Conservation (phyloP, 306 rosid species). For the Casuarina glauca region DNA sequence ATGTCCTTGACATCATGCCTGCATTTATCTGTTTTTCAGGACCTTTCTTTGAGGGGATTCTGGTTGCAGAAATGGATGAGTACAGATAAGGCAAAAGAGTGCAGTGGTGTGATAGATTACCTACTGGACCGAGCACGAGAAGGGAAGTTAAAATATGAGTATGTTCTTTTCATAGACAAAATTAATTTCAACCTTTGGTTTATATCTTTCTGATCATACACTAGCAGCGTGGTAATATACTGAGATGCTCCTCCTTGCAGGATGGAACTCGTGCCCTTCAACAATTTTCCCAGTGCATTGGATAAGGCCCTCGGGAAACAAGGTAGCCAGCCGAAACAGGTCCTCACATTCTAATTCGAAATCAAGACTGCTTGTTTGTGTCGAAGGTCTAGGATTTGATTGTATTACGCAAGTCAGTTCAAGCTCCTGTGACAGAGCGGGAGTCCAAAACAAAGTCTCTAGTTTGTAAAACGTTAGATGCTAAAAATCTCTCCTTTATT, state of each 20-base stretch:
- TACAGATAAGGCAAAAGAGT: constrained; percentile 62
- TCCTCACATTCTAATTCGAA: constrained; percentile 59
- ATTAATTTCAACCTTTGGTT: neutral
- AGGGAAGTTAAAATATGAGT: constrained; percentile 80
- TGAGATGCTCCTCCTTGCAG: constrained; percentile 38
- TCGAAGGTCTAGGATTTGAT: neutral
- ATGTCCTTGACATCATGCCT: constrained; percentile 11
- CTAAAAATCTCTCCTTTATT: too few relatives aligned
- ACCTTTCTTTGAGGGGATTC: constrained; percentile 86
- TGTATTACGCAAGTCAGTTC: neutral
- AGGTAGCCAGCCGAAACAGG: constrained; percentile 97
- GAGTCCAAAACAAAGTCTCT: neutral
- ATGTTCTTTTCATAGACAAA: constrained; percentile 21
- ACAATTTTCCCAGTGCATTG: constrained; percentile 62
- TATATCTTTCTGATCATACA: neutral
- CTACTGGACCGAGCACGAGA: constrained; percentile 69
- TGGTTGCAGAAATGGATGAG: constrained; percentile 87
- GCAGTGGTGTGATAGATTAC: constrained; percentile 76
- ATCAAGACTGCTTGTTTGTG: constrained; percentile 1
- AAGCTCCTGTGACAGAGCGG: neutral
- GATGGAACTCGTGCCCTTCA: constrained; percentile 80
- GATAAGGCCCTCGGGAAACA: constrained; percentile 82
- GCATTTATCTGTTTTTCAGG: constrained; percentile 47
- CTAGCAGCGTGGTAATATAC: constrained; percentile 7
- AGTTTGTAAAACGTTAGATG: too few relatives aligned